Evolutionary conservation across 2,329 filamentous ascomycete species (phyloP).

Genomic region (Sclerotinia nivalis): DNA sequence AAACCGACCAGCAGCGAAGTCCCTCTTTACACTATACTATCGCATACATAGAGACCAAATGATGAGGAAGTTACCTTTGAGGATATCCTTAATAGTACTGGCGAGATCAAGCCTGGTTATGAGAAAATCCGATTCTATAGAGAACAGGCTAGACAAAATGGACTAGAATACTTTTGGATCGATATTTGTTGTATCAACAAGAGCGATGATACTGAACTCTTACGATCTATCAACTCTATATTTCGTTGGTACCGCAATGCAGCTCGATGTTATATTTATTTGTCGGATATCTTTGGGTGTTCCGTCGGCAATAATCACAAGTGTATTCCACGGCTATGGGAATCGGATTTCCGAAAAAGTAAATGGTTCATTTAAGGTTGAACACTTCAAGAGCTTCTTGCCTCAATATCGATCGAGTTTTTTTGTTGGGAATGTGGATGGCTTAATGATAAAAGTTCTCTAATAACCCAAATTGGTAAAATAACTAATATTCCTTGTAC

Average conservation of each 20-base stretch:
- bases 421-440: background rate
- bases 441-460: too few species aligned
- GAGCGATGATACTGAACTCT: background rate
- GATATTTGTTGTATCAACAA: constrained; percentile 19
- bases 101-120: background rate
- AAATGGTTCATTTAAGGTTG: background rate
- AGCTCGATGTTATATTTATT: background rate
- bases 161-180: constrained; percentile 1
- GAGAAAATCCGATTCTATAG: background rate
- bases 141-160: constrained; percentile 13
- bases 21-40: constrained; percentile 1
- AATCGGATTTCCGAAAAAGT: background rate
- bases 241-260: background rate
- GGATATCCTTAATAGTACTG: background rate
- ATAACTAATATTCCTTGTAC: too few species aligned
- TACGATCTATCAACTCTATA: background rate
- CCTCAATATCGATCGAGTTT: background rate
- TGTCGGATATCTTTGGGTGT: background rate
- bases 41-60: constrained; percentile 3
- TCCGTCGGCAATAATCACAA: background rate
- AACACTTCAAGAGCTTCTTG: constrained; percentile 1
- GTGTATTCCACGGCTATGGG: background rate
- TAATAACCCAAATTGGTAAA: too few species aligned
- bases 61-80: constrained; percentile 5
- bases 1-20: too few species aligned